Percentiles rank a stretch among this genome's conserved stretches.
Conservation (phyloP, 2,329 filamentous ascomycete species). For the Parascedosporium putredinis region DNA sequence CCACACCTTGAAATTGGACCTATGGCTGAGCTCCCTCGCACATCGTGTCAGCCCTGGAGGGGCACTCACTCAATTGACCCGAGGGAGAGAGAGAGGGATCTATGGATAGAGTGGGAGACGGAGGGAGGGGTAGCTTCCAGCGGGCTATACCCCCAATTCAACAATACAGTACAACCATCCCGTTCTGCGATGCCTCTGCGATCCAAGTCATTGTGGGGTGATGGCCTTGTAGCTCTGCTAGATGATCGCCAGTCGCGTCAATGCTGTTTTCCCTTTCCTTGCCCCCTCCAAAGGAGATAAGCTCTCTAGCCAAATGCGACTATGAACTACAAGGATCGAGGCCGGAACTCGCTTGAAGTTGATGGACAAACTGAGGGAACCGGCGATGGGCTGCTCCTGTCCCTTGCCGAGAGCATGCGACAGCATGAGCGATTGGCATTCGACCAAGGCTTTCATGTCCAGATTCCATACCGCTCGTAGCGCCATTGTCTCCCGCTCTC, state of each 20-base stretch:
- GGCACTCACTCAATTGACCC: not conserved
- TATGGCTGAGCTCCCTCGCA: slow-evolving; percentile 1
- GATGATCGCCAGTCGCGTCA: not conserved
- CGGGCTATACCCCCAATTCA: not conserved
- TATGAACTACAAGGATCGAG: not conserved
- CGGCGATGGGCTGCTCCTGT: not conserved
- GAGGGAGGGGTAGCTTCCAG: not conserved
- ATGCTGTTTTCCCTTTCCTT: not conserved
- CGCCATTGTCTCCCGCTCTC: not conserved
- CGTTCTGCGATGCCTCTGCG: not conserved
- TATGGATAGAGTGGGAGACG: too few relatives aligned
- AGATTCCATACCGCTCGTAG: not conserved
- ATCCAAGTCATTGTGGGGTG: not conserved
- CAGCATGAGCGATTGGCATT: not conserved
- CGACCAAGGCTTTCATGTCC: too few relatives aligned
- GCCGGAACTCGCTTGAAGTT: too few relatives aligned
- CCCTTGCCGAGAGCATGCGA: not conserved
- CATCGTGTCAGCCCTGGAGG: slow-evolving; percentile 5
- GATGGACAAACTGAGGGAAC: not conserved
- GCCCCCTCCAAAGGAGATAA: not conserved
- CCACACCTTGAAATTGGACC: not conserved
- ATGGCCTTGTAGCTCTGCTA: not conserved
- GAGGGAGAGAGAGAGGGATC: too few relatives aligned
- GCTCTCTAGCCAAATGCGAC: not conserved
- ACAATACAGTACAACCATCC: not conserved